Percentiles rank a stretch among this genome's conserved stretches.
phyloP scores from a whole-genome alignment of 345 rosid genomes.

The Heritiera fomes region DNA sequence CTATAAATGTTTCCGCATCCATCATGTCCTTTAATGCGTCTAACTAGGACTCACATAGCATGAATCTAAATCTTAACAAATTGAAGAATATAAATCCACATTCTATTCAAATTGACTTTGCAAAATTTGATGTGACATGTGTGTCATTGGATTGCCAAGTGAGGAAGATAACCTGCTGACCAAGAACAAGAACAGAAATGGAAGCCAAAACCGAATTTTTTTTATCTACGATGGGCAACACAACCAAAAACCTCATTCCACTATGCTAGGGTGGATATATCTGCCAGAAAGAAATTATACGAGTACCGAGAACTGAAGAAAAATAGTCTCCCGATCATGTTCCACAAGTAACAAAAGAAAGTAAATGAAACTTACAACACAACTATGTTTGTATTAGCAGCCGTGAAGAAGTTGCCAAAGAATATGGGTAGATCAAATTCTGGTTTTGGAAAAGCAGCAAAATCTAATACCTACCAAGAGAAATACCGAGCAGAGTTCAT shows the following conservation, averaged over 20 bases:
- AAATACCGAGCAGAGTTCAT: slow-evolving; percentile 13
- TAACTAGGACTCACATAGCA: neutral
- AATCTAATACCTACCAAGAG: slow-evolving; percentile 73
- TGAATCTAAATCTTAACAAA: neutral
- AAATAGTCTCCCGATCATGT: neutral
- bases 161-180: neutral
- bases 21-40: neutral
- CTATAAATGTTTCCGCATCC: neutral
- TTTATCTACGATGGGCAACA: neutral
- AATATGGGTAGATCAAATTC: slow-evolving; percentile 82
- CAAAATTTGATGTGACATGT: neutral
- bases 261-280: neutral
- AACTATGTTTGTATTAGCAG: slow-evolving; percentile 63
- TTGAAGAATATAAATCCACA: neutral
- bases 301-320: neutral
- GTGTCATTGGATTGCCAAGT: neutral
- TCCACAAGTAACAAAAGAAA: neutral
- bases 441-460: slow-evolving; percentile 80
- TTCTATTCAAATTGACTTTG: neutral
- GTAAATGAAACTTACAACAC: slow-evolving; percentile 66
- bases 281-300: neutral
- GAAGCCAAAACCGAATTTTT: neutral
- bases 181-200: neutral
- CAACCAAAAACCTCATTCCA: neutral
- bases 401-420: slow-evolving; percentile 87